These are phyloP conservation scores for Vaccinium corymbosum DNA, from an alignment of 148 eudicot genomes.

Conservation along the genomic window DNA sequence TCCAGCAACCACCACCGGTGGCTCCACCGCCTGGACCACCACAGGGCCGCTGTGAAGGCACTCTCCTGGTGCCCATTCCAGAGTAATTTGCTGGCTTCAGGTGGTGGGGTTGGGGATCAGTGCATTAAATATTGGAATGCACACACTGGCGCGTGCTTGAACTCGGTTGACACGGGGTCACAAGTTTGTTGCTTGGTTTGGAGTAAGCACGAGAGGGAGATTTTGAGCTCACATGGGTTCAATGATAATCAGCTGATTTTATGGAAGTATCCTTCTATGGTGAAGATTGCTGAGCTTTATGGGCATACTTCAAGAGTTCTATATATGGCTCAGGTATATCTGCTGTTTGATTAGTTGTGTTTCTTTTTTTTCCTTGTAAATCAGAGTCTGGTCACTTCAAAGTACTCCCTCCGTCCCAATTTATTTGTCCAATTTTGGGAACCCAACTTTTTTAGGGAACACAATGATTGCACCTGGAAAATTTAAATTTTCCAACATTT, in stretches of 20 bases:
- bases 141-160: conserved; percentile 36
- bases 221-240: conserved; percentile 37
- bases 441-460: too few relatives aligned
- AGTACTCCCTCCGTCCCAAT: neutral
- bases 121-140: conserved; percentile 46
- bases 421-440: too few relatives aligned
- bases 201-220: conserved; percentile 33
- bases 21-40: conserved; percentile 34
- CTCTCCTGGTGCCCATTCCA: conserved; percentile 48
- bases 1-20: conserved; percentile 19
- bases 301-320: conserved; percentile 35
- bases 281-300: conserved; percentile 32
- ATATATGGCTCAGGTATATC: conserved; percentile 29
- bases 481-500: too few relatives aligned
- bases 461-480: too few relatives aligned
- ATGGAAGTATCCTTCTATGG: conserved; percentile 45
- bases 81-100: conserved; percentile 40
- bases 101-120: conserved; percentile 41
- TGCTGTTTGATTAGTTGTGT: neutral
- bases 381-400: neutral
- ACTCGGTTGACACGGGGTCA: conserved; percentile 32
- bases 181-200: conserved; percentile 33
- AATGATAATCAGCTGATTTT: conserved; percentile 27
- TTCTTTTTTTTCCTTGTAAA: neutral
- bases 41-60: conserved; percentile 43